Evolutionary conservation across 768 basidiomycete genomes (phyloP).

Genomic region (Pholiota conissans): DNA sequence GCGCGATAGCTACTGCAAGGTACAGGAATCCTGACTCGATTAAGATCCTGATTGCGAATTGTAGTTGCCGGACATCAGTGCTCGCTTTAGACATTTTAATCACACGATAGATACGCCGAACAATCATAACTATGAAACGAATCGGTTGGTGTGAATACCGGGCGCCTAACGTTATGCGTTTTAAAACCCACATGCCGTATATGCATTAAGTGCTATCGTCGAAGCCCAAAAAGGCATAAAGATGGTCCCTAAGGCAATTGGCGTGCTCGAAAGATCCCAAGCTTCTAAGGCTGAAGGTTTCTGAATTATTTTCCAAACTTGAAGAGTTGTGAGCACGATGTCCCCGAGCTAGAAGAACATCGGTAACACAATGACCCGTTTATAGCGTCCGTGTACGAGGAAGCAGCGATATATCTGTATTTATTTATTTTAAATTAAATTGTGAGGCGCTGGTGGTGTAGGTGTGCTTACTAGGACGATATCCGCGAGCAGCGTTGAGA

Average conservation of each 20-base stretch:
- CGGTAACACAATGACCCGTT: slow-evolving; percentile 10
- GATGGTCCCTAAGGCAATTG: neutral
- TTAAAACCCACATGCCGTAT: slow-evolving; percentile 11
- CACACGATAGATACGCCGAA: slow-evolving; percentile 3
- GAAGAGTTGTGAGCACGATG: slow-evolving; percentile 1
- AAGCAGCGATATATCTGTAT: slow-evolving; percentile 20
- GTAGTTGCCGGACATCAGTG: neutral
- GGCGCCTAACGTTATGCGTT: neutral
- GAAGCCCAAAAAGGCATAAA: slow-evolving; percentile 11
- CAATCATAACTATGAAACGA: slow-evolving; percentile 5
- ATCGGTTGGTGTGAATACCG: too few relatives aligned
- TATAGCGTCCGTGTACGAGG: slow-evolving; percentile 15
- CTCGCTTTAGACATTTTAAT: neutral
- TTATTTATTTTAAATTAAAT: neutral
- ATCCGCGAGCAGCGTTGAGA: slow-evolving; percentile 8
- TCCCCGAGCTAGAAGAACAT: slow-evolving; percentile 16
- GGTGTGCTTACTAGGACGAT: slow-evolving; percentile 5
- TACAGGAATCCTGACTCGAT: slow-evolving; percentile 21
- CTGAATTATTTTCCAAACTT: slow-evolving; percentile 7
- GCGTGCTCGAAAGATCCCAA: neutral
- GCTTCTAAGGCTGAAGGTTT: neutral
- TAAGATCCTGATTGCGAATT: slow-evolving; percentile 6
- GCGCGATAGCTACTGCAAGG: slow-evolving; percentile 8
- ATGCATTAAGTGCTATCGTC: slow-evolving; percentile 15
- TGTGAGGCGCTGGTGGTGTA: too few relatives aligned